Percentiles rank a stretch among this genome's conserved stretches.
Evolutionary conservation across 208 protist species (phyloP).

Genomic region (Leishmania tarentolae): DNA sequence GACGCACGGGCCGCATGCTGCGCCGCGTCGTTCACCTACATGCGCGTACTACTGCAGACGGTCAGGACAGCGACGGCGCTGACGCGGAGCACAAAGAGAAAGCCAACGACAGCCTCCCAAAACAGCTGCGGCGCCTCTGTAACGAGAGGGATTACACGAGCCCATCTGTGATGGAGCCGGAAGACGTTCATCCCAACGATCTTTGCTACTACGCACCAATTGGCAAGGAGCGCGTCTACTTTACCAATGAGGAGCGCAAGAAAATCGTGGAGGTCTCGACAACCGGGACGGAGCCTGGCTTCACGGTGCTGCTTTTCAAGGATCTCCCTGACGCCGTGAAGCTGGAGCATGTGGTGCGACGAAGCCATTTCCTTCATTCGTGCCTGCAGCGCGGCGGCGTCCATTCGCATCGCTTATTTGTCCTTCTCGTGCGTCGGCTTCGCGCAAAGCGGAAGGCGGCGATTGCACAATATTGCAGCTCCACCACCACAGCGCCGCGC

Average conservation of each 20-base stretch:
- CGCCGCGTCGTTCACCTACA: constrained; percentile 39
- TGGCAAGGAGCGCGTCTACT: constrained; percentile 36
- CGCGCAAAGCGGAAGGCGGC: constrained; percentile 52
- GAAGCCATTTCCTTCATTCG: constrained; percentile 59
- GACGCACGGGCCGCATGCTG: constrained; percentile 51
- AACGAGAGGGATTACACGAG: background rate
- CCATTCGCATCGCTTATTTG: constrained; percentile 63
- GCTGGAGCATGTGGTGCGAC: constrained; percentile 50
- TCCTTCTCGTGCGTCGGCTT: constrained; percentile 64
- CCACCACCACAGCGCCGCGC: constrained; percentile 38
- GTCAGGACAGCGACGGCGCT: background rate
- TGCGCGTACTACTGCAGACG: constrained; percentile 1
- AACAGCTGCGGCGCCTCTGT: background rate
- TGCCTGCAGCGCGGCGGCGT: constrained; percentile 42
- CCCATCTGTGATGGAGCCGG: background rate
- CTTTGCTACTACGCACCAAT: constrained; percentile 27
- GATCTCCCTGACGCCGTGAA: constrained; percentile 40
- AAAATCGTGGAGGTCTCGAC: constrained; percentile 39
- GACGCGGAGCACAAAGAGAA: background rate
- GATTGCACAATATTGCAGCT: constrained; percentile 64
- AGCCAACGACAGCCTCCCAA: background rate
- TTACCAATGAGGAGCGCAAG: constrained; percentile 45
- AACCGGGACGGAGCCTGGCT: constrained; percentile 39
- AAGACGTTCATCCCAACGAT: constrained; percentile 14
- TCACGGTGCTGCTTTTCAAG: constrained; percentile 86